Conservation (phyloP, 2,329 filamentous ascomycete species). For the Cladosporium sp. region DNA sequence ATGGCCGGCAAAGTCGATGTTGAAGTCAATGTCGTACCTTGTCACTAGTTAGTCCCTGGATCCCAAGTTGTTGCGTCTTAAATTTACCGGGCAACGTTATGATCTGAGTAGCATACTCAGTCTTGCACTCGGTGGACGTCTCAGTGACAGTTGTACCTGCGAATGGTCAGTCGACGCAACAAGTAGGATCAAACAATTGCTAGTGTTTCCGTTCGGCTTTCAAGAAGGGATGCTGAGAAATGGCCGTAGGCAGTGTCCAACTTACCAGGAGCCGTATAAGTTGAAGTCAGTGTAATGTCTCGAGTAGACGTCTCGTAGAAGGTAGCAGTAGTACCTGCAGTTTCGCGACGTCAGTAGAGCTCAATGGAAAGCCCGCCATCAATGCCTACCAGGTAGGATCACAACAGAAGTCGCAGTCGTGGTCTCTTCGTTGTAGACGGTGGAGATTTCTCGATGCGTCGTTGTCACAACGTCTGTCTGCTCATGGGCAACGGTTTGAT, state of each 20-base stretch:
- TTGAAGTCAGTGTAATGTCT: background rate
- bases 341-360: background rate
- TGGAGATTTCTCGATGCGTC: background rate
- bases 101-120: background rate
- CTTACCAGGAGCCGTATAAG: background rate
- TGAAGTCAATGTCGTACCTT: slow-evolving; percentile 12
- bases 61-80: background rate
- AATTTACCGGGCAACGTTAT: slow-evolving; percentile 4
- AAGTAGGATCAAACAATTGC: background rate
- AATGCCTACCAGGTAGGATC: slow-evolving; percentile 1
- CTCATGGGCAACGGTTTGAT: slow-evolving; percentile 2
- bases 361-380: background rate
- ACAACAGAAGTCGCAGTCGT: background rate
- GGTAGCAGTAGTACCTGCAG: background rate
- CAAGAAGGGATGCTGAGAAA: background rate
- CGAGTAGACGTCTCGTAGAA: background rate
- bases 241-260: background rate
- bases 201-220: no score
- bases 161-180: background rate
- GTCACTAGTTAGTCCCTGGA: background rate
- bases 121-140: background rate
- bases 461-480: slow-evolving; percentile 5
- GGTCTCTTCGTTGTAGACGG: slow-evolving; percentile 6
- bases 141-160: slow-evolving; percentile 4
- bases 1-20: background rate